Evolutionary conservation across 2,329 filamentous ascomycete genomes (phyloP).

Genomic region (Purpureocillium takamizusanense): DNA sequence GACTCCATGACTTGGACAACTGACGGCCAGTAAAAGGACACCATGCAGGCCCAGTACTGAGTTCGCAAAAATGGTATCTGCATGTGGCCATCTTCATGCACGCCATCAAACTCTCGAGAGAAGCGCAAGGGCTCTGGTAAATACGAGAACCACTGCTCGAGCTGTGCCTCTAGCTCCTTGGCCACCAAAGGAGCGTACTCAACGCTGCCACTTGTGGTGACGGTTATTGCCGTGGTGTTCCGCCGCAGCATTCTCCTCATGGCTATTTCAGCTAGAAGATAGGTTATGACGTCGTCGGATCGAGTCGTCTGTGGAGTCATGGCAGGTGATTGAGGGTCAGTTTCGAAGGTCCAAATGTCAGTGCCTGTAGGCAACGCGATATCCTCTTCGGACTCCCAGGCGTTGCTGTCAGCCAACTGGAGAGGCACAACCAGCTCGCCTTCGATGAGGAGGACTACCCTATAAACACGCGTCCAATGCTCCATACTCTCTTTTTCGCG

Average conservation of each 20-base stretch:
- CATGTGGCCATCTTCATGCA: constrained; percentile 1
- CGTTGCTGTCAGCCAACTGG: constrained; percentile 16
- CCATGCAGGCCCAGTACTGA: constrained; percentile 17
- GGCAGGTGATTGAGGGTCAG: constrained; percentile 4
- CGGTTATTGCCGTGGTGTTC: constrained; percentile 15
- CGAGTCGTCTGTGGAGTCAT: not conserved
- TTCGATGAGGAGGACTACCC: constrained; percentile 17
- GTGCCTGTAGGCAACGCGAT: constrained; percentile 14
- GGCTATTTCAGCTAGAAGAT: constrained; percentile 22
- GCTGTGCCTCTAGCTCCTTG: constrained; percentile 20
- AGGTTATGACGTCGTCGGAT: constrained; percentile 10
- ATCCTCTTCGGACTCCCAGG: constrained; percentile 17
- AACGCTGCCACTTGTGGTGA: constrained; percentile 8
- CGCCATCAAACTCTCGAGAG: constrained; percentile 4
- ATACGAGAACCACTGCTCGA: constrained; percentile 22
- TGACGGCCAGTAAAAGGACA: constrained; percentile 19
- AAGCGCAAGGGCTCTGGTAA: constrained; percentile 9
- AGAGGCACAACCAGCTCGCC: constrained; percentile 17
- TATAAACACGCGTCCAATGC: constrained; percentile 12
- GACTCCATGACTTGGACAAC: constrained; percentile 29
- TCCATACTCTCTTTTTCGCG: constrained; percentile 5
- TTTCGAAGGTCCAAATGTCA: constrained; percentile 13
- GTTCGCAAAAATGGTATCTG: constrained; percentile 10
- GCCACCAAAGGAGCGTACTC: constrained; percentile 18
- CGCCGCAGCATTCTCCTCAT: constrained; percentile 23